Evolutionary conservation across 1,139 yeast genomes (phyloP).

Genomic region (Kluyveromyces sp.): DNA sequence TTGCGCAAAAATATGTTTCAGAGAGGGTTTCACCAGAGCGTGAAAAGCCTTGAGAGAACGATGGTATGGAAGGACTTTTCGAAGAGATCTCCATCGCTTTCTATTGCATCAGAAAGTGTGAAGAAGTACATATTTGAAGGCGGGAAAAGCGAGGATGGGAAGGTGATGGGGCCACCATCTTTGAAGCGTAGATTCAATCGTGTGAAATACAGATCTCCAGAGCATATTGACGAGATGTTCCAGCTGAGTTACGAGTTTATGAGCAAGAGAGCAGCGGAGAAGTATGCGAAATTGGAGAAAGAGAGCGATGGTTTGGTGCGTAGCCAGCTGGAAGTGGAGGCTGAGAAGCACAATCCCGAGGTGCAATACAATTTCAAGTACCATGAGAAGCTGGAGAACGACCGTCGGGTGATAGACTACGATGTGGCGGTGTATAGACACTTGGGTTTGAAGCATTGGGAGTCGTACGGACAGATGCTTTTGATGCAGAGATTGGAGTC

Average conservation of each 20-base stretch:
- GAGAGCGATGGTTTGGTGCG: conserved; percentile 26
- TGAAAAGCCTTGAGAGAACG: conserved; percentile 6
- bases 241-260: conserved; percentile 57
- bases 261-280: conserved; percentile 37
- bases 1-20: conserved; percentile 11
- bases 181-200: conserved; percentile 38
- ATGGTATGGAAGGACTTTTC: conserved; percentile 21
- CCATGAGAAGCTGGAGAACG: conserved; percentile 31
- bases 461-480: conserved; percentile 40
- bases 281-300: conserved; percentile 17
- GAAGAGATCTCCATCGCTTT: conserved; percentile 17
- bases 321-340: conserved; percentile 35
- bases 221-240: conserved; percentile 64
- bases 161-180: conserved; percentile 36
- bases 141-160: conserved; percentile 1
- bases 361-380: conserved; percentile 59
- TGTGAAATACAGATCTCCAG: conserved; percentile 56
- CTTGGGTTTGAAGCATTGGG: conserved; percentile 65
- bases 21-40: conserved; percentile 14
- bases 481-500: conserved; percentile 74
- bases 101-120: conserved; percentile 12
- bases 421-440: conserved; percentile 73
- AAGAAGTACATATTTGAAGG: conserved; percentile 21
- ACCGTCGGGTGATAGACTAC: conserved; percentile 49
- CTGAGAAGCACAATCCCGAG: conserved; percentile 74